Conservation (phyloP, 768 basidiomycete species). For the Lyophyllum atratum region DNA sequence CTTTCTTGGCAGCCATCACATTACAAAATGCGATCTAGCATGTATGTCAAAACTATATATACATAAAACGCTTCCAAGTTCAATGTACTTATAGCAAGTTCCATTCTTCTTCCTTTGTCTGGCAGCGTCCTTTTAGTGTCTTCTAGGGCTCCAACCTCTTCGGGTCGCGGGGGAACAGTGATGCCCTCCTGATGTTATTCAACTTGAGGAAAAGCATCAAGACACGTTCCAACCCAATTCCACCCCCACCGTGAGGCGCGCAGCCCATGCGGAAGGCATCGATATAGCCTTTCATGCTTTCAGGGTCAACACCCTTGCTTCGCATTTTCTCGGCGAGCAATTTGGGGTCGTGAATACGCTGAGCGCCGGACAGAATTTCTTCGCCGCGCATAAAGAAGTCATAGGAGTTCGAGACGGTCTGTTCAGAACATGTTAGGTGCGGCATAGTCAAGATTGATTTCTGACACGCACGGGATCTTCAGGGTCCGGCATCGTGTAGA, state of each 20-base stretch:
- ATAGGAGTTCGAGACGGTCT: conserved; percentile 96
- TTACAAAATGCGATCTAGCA: conserved; percentile 9
- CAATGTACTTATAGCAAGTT: conserved; percentile 16
- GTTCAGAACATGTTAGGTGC: conserved; percentile 9
- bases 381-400: conserved; percentile 99
- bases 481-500: conserved; percentile 99
- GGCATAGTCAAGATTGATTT: conserved; percentile 1
- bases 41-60: not conserved
- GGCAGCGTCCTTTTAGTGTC: not conserved
- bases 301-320: conserved; percentile 85
- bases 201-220: conserved; percentile 98
- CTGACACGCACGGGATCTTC: conserved; percentile 69
- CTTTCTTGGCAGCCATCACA: conserved; percentile 25
- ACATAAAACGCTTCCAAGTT: not conserved
- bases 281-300: conserved; percentile 88
- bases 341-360: conserved; percentile 91
- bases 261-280: conserved; percentile 96
- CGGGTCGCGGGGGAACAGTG: conserved; percentile 96
- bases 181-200: conserved; percentile 91
- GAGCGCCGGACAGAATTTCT: conserved; percentile 97
- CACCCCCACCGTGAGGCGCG: conserved; percentile 95
- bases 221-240: conserved; percentile 93
- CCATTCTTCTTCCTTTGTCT: conserved; percentile 3
- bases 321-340: conserved; percentile 86
- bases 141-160: conserved; percentile 85